Percentiles rank a stretch among this genome's conserved stretches.
These are phyloP conservation scores for Beta lomatogona DNA, from an alignment of 179 eudicot species.

Conservation along the genomic window DNA sequence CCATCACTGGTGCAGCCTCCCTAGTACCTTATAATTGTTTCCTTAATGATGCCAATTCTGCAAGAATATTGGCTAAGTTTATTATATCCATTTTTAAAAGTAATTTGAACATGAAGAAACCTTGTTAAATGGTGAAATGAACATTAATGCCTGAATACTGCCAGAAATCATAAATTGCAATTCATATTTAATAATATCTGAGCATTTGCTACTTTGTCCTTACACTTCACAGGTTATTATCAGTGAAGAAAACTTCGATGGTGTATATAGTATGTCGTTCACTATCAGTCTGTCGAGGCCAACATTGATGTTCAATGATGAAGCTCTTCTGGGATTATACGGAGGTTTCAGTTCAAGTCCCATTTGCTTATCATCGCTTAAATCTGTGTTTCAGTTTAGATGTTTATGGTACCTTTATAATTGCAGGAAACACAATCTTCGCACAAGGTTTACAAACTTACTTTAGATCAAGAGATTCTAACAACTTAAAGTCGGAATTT, in stretches of 20 bases:
- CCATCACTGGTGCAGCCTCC: background rate
- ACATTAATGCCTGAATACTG: background rate
- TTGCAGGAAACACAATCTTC: slow-evolving; percentile 60
- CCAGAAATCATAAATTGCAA: background rate
- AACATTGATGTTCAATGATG: slow-evolving; percentile 53
- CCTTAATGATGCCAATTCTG: background rate
- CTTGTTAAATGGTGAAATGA: background rate
- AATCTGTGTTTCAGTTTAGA: background rate
- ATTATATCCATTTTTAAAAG: background rate
- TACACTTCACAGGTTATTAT: slow-evolving; percentile 55
- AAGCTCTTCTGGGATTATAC: slow-evolving; percentile 53
- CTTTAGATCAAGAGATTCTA: slow-evolving; percentile 65
- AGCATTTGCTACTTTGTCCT: background rate
- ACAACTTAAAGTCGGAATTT: slow-evolving; percentile 68
- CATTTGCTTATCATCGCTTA: background rate
- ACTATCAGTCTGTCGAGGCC: slow-evolving; percentile 69
- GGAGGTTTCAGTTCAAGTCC: slow-evolving; percentile 40
- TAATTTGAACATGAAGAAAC: background rate
- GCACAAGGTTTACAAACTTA: slow-evolving; percentile 58
- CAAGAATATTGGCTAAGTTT: background rate
- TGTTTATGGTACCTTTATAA: background rate
- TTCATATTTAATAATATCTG: background rate
- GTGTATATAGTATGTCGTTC: slow-evolving; percentile 64
- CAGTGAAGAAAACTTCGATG: slow-evolving; percentile 65
- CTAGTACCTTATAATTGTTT: background rate